These are phyloP conservation scores for Aspergillus sp. DNA, from an alignment of 2,329 filamentous ascomycete species.

Conservation along the genomic window DNA sequence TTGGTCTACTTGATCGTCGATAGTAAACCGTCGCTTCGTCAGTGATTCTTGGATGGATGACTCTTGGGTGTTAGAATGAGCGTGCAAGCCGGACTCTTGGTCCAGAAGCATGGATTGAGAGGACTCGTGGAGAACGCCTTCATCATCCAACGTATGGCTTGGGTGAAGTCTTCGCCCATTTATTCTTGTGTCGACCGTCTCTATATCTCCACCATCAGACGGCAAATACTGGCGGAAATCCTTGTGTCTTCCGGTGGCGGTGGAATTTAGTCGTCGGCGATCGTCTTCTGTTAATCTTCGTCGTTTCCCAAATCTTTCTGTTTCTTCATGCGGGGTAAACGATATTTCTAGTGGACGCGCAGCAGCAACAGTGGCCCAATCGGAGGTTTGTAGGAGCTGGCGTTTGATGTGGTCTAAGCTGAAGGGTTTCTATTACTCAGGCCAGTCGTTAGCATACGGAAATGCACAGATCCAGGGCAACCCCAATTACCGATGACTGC, in stretches of 20 bases:
- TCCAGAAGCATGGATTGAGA: constrained; percentile 38
- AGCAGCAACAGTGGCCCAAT: constrained; percentile 38
- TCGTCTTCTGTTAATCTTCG: constrained; percentile 33
- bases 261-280: constrained; percentile 18
- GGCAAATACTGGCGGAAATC: constrained; percentile 2
- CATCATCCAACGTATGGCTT: background rate
- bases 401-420: constrained; percentile 29
- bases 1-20: constrained; percentile 24
- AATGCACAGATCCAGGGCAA: background rate
- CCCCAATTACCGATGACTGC: too few species aligned
- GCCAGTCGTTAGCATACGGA: background rate
- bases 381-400: constrained; percentile 32
- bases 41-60: background rate
- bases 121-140: constrained; percentile 15
- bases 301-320: constrained; percentile 35
- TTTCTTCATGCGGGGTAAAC: constrained; percentile 29
- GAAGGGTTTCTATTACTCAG: background rate
- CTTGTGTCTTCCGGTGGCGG: background rate
- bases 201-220: constrained; percentile 7
- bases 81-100: constrained; percentile 12
- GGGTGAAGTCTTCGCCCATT: constrained; percentile 19
- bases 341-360: constrained; percentile 33
- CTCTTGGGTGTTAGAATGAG: background rate
- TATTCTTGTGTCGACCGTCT: constrained; percentile 22
- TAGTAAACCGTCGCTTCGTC: constrained; percentile 19